Base-by-base conservation (phyloP, 345 rosid genomes). In the Populus ilicifolia region DNA sequence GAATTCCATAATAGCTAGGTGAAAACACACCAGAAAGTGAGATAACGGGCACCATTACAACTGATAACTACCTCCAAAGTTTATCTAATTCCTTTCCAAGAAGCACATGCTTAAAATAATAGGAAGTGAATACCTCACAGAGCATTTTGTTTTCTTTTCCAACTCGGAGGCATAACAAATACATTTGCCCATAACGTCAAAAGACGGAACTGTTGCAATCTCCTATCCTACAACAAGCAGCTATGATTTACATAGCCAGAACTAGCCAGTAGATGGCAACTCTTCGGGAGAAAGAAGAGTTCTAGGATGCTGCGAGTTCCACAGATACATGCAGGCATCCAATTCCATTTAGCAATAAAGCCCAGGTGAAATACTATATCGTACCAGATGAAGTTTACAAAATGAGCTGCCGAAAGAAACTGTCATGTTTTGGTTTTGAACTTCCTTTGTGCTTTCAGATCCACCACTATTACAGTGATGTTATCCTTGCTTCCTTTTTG, bases 401-500 rank as follows among this genome's bases (percentile, higher is more conserved):
- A 27, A 27, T 9, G 44, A 69, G 62, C 73, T 8, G 73, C 23
- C 63, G 14, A 54, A 50, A 14, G 30, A 75, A 35, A 30, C 67
- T 5, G 67, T 87, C 85, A 92, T 39, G 92, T 74, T 84, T 90
- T 91, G 84, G 82, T 87, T 89, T 89, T 93, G 84, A 88, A 88
- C 88, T 96, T 96, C 90, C 99, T 89, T 74, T 92, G 99, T 73
- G 94, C 86, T 89, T 91, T 93, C 86, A 93, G 89, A 84, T 96
- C 98, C 71, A 96, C 89, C 70, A 93, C 97, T 1, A 93, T 76
- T 29, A 96, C 88, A 10, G 92, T 89, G 75, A 92, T 87, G 83
- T 93, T 96, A 73, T 96, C 99, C 84, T 91, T 92, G 87, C 94
- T 93, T 75, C 98, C 99, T 74, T 91, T 96, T 29, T 89, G 96